phyloP scores from a whole-genome alignment of 495 filamentous ascomycete genomes.

The Tuber borchii region DNA sequence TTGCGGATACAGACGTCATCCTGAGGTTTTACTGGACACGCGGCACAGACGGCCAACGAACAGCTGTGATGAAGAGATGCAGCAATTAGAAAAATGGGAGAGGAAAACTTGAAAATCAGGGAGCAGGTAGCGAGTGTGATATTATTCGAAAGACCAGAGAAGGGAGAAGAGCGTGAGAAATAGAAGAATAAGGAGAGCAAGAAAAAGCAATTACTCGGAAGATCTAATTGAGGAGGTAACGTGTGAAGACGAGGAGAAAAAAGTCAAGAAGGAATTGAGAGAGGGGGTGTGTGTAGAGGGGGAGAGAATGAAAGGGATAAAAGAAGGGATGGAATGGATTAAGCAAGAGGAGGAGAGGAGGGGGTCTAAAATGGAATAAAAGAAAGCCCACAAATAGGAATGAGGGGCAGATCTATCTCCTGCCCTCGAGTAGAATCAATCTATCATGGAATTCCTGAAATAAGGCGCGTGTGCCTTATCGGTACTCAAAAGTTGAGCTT shows the following conservation, averaged over 20 bases:
- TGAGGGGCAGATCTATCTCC: not conserved
- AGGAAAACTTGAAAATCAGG: not conserved
- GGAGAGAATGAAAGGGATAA: not conserved
- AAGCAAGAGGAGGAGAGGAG: not conserved
- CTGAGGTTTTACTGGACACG: not conserved
- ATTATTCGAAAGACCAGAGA: not conserved
- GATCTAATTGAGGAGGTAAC: not conserved
- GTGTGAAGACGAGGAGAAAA: not conserved
- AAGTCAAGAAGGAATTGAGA: not conserved
- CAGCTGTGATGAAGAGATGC: not conserved
- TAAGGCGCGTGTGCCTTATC: not conserved
- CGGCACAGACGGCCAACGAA: not conserved
- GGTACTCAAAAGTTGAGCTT: not conserved
- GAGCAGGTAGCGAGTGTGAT: not conserved
- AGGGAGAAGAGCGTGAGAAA: not conserved
- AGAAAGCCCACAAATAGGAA: not conserved
- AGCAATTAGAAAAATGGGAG: not conserved
- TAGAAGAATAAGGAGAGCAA: not conserved
- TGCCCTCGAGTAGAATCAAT: not conserved
- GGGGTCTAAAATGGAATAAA: not conserved
- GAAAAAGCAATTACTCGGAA: not conserved
- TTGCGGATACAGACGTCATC: slow-evolving; percentile 33
- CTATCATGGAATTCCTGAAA: not conserved
- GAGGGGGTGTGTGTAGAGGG: not conserved
- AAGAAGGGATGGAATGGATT: not conserved